Percentiles rank a stretch among this genome's conserved stretches.
These are phyloP conservation scores for Euphrasia confusa DNA, from an alignment of 257 asterid genomes.

Conservation along the genomic window DNA sequence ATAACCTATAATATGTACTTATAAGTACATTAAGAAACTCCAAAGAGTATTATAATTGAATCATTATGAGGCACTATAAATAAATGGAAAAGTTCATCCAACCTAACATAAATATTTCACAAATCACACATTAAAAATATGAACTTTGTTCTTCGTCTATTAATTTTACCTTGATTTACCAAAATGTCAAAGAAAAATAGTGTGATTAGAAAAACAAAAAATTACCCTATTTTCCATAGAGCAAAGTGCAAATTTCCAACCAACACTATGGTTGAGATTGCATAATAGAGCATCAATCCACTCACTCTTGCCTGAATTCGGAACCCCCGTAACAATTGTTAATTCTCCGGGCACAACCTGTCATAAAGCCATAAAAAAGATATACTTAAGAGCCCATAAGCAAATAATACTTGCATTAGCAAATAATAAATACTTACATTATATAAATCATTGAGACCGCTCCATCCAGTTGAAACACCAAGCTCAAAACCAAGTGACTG, in stretches of 20 bases:
- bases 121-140: too few relatives aligned
- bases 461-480: conserved; percentile 99
- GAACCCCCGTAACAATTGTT: conserved; percentile 93
- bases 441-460: conserved; percentile 60
- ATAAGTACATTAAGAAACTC: too few relatives aligned
- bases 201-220: conserved; percentile 11
- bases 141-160: too few relatives aligned
- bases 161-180: background rate
- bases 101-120: too few relatives aligned
- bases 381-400: background rate
- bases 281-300: conserved; percentile 98
- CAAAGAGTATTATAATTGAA: too few relatives aligned
- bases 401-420: conserved; percentile 44
- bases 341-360: conserved; percentile 98
- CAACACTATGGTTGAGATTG: conserved; percentile 78
- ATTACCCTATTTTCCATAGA: conserved; percentile 95
- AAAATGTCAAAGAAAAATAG: conserved; percentile 10
- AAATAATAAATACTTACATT: conserved; percentile 44
- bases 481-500: conserved; percentile 74
- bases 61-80: too few relatives aligned
- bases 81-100: too few relatives aligned
- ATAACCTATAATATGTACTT: conserved; percentile 3
- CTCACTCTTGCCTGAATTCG: conserved; percentile 99
- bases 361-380: conserved; percentile 2
- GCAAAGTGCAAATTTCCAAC: conserved; percentile 96